These are phyloP conservation scores for Tolypocladium tundrense DNA, from an alignment of 2,329 filamentous ascomycete genomes.

Conservation along the genomic window DNA sequence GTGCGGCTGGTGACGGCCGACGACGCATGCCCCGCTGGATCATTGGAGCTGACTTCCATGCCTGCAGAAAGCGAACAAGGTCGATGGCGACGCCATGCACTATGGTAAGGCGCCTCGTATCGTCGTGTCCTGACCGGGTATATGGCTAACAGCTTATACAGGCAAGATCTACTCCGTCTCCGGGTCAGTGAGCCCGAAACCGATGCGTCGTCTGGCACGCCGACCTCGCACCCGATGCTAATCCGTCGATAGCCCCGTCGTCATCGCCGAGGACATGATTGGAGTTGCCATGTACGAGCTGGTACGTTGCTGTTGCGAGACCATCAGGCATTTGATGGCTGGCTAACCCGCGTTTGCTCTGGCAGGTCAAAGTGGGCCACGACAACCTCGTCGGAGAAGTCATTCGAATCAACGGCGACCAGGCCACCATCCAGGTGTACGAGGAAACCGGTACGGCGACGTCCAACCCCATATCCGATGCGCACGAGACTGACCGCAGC, in stretches of 20 bases:
- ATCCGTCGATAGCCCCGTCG: slow-evolving; percentile 58
- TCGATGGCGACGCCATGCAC: slow-evolving; percentile 25
- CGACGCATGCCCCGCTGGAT: slow-evolving; percentile 7
- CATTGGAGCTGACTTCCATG: slow-evolving; percentile 11
- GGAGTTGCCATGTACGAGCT: slow-evolving; percentile 99
- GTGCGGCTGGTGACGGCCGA: slow-evolving; percentile 7
- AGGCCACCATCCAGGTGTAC: slow-evolving; percentile 97
- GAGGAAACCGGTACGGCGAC: slow-evolving; percentile 77
- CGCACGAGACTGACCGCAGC: not conserved
- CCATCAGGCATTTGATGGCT: not conserved
- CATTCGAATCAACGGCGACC: slow-evolving; percentile 93
- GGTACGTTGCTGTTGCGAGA: slow-evolving; percentile 39
- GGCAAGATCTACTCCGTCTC: slow-evolving; percentile 54
- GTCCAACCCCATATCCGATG: not conserved
- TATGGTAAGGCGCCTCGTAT: slow-evolving; percentile 24
- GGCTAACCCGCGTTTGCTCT: not conserved
- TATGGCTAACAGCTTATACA: slow-evolving; percentile 18
- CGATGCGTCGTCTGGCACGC: not conserved
- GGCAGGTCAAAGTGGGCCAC: slow-evolving; percentile 79
- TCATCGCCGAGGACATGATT: slow-evolving; percentile 96
- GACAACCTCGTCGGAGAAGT: slow-evolving; percentile 92
- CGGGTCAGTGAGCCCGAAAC: slow-evolving; percentile 36
- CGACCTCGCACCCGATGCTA: slow-evolving; percentile 5
- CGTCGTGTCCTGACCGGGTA: not conserved
- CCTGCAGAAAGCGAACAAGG: slow-evolving; percentile 22